These are phyloP conservation scores for Paecilomyces fulvus DNA, from an alignment of 2,329 filamentous ascomycete genomes.

Conservation along the genomic window DNA sequence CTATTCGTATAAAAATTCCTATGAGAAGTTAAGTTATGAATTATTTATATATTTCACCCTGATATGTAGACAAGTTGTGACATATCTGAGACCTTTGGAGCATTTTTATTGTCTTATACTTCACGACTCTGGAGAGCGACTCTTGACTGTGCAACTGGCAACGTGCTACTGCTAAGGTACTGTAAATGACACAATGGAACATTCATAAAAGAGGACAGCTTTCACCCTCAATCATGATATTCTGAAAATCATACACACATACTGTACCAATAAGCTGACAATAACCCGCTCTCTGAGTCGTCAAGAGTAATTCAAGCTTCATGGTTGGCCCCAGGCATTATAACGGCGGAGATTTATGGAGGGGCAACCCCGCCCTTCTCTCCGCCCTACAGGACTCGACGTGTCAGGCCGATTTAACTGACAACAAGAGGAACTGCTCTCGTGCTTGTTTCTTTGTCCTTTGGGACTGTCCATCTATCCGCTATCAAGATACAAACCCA, in stretches of 20 bases:
- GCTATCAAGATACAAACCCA: too few relatives aligned
- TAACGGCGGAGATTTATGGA: background rate
- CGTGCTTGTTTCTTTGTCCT: background rate
- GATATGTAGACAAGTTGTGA: background rate
- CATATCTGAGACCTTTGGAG: background rate
- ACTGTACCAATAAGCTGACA: too few relatives aligned
- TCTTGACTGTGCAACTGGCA: too few relatives aligned
- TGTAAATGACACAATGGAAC: background rate
- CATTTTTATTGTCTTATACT: too few relatives aligned
- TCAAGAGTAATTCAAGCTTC: background rate
- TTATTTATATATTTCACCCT: background rate
- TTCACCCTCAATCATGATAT: background rate
- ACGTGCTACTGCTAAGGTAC: too few relatives aligned
- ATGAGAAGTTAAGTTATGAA: background rate
- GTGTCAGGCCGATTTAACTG: background rate
- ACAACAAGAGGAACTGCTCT: background rate
- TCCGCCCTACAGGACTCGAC: background rate
- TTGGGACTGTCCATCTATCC: background rate
- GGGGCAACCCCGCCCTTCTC: background rate
- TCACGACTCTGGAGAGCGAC: too few relatives aligned
- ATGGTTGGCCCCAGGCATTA: background rate
- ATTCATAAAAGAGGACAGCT: background rate
- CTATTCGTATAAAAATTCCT: background rate
- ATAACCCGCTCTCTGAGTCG: too few relatives aligned
- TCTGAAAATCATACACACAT: background rate